A percentile compares a stretch with the other conserved stretches of the same genome.
These are phyloP conservation scores for Chondrostereum purpureum DNA, from an alignment of 1,284 basidiomycete genomes.

Conservation along the genomic window DNA sequence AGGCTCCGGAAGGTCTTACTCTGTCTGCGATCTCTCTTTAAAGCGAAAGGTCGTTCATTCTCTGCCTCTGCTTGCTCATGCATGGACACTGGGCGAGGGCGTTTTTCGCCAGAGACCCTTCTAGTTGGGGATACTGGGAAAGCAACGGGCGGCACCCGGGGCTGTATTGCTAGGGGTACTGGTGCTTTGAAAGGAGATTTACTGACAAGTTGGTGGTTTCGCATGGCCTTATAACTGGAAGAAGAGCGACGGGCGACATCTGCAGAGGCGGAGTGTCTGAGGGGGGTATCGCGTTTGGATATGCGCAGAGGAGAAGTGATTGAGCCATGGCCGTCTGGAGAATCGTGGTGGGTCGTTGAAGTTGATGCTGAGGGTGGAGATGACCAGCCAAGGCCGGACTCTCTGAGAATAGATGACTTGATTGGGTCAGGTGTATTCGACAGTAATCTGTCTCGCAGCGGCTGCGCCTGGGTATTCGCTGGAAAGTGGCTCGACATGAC, in stretches of 20 bases:
- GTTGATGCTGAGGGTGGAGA: conserved; percentile 29
- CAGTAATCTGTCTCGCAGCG: conserved; percentile 53
- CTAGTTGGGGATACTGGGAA: conserved; percentile 37
- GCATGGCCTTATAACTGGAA: conserved; percentile 77
- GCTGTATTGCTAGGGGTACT: conserved; percentile 35
- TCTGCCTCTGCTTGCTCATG: conserved; percentile 60
- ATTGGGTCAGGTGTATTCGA: conserved; percentile 59
- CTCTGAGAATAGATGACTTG: conserved; percentile 53
- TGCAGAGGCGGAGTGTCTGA: conserved; percentile 28
- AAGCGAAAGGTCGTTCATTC: conserved; percentile 64
- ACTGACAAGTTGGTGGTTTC: conserved; percentile 76
- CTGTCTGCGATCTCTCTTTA: conserved; percentile 71
- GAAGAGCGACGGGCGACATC: conserved; percentile 67
- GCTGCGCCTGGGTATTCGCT: conserved; percentile 19
- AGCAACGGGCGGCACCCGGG: conserved; percentile 20
- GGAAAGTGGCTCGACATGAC: conserved; percentile 3
- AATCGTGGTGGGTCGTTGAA: conserved; percentile 19
- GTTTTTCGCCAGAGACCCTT: conserved; percentile 67
- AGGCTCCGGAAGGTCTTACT: conserved; percentile 72
- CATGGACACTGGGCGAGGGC: conserved; percentile 61
- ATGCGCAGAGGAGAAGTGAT: conserved; percentile 64
- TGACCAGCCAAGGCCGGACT: conserved; percentile 53
- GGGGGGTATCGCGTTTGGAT: conserved; percentile 53
- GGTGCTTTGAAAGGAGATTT: conserved; percentile 85
- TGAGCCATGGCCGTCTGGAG: conserved; percentile 25